Evolutionary conservation across 208 protist species (phyloP).

Genomic region (Trypanosoma brucei): DNA sequence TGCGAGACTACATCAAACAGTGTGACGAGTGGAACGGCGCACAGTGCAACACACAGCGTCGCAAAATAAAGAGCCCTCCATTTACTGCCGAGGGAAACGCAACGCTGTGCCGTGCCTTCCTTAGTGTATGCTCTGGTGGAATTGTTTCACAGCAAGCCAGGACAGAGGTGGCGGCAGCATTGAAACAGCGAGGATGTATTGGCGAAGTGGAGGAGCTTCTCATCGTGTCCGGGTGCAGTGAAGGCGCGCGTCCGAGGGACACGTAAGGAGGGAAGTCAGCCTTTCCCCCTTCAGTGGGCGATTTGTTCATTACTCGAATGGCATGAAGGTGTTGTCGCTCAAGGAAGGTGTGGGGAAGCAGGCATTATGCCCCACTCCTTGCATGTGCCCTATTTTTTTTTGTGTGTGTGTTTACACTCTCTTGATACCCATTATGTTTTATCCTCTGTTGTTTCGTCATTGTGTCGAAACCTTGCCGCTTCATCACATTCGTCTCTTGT

Average conservation of each 20-base stretch:
- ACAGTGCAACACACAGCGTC: neutral
- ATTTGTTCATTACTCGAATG: too few relatives aligned
- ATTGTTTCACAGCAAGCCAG: constrained; percentile 30
- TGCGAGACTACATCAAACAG: constrained; percentile 43
- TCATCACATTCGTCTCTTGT: too few relatives aligned
- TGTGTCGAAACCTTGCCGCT: too few relatives aligned
- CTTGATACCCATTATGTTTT: too few relatives aligned
- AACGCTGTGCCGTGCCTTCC: constrained; percentile 47
- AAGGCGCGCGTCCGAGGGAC: neutral
- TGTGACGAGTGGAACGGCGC: constrained; percentile 16
- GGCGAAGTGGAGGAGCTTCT: constrained; percentile 75
- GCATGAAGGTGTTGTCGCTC: too few relatives aligned
- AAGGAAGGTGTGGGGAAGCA: too few relatives aligned
- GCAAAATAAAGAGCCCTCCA: neutral
- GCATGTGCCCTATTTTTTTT: too few relatives aligned
- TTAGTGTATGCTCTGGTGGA: constrained; percentile 26
- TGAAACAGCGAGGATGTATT: constrained; percentile 26
- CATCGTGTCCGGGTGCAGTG: constrained; percentile 9
- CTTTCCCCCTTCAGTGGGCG: too few relatives aligned
- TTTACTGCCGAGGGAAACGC: constrained; percentile 43
- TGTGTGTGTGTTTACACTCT: too few relatives aligned
- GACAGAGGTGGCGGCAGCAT: constrained; percentile 26
- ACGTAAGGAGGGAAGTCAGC: neutral
- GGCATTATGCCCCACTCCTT: too few relatives aligned
- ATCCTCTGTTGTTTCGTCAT: too few relatives aligned